A percentile compares a stretch with the other conserved stretches of the same genome.
Conservation (phyloP, 192 early-diverging fungal genomes). For the Bifiguratus adelaidae region DNA sequence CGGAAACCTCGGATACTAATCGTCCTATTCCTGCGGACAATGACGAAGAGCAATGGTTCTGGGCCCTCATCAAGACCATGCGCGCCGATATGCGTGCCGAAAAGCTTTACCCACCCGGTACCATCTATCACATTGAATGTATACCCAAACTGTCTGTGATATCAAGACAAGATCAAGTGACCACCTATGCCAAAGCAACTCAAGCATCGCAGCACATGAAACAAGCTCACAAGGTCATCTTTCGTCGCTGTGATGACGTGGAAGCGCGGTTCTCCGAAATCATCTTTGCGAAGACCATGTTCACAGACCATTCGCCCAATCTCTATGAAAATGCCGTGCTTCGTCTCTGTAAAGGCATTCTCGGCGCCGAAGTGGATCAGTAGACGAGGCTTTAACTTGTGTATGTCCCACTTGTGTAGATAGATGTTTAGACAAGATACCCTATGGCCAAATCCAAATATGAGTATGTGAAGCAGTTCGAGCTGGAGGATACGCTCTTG, state of each 20-base stretch:
- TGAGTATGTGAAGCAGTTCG: constrained; percentile 88
- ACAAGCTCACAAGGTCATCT: constrained; percentile 28
- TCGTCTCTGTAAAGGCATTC: constrained; percentile 13
- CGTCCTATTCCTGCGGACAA: constrained; percentile 14
- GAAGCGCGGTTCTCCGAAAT: constrained; percentile 69
- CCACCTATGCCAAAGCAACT: constrained; percentile 4
- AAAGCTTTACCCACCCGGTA: constrained; percentile 74
- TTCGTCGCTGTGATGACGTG: constrained; percentile 66
- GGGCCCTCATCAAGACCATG: constrained; percentile 73
- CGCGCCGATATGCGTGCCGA: constrained; percentile 75
- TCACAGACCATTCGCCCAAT: constrained; percentile 65
- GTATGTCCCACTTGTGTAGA: no score
- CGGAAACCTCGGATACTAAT: constrained; percentile 2
- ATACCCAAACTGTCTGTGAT: constrained; percentile 32
- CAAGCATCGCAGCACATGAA: constrained; percentile 24
- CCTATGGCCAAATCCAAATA: constrained; percentile 94
- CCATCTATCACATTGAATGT: constrained; percentile 50
- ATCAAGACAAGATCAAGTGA: constrained; percentile 12
- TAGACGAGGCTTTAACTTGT: no score
- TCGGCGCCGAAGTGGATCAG: constrained; percentile 10
- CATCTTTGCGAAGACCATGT: constrained; percentile 69
- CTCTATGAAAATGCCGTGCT: constrained; percentile 48
- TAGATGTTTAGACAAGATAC: no score
- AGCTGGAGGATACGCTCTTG: constrained; percentile 62
- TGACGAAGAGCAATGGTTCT: constrained; percentile 70